A percentile compares a stretch with the other conserved stretches of the same genome.
Conservation (phyloP, 2,329 filamentous ascomycete genomes). For the Ophiocordyceps robertsii region DNA sequence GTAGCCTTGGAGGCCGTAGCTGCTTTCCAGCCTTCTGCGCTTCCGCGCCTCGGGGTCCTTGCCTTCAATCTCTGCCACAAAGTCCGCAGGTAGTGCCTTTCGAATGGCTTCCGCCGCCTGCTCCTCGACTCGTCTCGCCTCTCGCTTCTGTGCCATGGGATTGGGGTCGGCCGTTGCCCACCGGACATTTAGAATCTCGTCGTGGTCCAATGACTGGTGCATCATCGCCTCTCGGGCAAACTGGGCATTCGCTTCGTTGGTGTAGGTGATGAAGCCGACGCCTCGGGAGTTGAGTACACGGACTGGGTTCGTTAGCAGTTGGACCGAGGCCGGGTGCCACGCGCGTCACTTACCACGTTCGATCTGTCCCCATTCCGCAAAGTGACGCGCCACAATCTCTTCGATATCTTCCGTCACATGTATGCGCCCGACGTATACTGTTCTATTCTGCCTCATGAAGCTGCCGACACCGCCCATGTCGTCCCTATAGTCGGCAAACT, state of each 20-base stretch:
- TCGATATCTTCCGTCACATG: constrained; percentile 96
- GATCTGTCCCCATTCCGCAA: constrained; percentile 91
- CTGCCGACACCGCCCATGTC: constrained; percentile 96
- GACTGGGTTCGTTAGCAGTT: constrained; percentile 19
- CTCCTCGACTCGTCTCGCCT: constrained; percentile 80
- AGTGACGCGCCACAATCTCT: constrained; percentile 87
- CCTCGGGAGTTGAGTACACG: constrained; percentile 80
- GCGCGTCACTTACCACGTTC: constrained; percentile 47
- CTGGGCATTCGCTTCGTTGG: constrained; percentile 77
- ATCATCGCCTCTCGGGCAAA: constrained; percentile 95
- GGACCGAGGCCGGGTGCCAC: background rate
- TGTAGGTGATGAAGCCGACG: constrained; percentile 90
- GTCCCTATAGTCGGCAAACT: constrained; percentile 83
- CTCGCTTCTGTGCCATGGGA: constrained; percentile 83
- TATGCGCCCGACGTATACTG: constrained; percentile 85
- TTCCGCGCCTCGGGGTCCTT: constrained; percentile 78
- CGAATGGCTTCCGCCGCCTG: constrained; percentile 92
- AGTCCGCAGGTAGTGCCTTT: constrained; percentile 74
- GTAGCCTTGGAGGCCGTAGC: constrained; percentile 80
- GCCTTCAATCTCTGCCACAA: constrained; percentile 88
- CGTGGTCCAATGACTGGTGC: constrained; percentile 81
- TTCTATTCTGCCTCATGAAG: constrained; percentile 88
- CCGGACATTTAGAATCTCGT: constrained; percentile 85
- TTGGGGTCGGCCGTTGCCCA: constrained; percentile 98
- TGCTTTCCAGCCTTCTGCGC: constrained; percentile 76